Evolutionary conservation across 176 grass and related monocot species (phyloP).

Genomic region (Zizania latifolia): DNA sequence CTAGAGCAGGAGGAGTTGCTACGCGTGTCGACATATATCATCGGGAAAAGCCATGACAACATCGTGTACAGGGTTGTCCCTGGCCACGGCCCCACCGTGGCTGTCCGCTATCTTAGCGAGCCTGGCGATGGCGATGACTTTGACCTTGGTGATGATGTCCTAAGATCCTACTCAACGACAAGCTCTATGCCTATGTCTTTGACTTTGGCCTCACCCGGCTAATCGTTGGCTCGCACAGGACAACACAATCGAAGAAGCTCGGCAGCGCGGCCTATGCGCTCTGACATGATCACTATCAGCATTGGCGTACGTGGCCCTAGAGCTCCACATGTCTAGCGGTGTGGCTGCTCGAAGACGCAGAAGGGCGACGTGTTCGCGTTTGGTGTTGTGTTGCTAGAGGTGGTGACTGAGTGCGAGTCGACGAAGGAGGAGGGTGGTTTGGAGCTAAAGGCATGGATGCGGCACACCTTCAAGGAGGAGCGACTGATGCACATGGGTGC

Average conservation of each 20-base stretch:
- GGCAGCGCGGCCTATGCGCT: constrained; percentile 28
- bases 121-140: constrained; percentile 48
- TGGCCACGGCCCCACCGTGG: constrained; percentile 41
- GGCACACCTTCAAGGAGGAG: constrained; percentile 88
- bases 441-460: constrained; percentile 82
- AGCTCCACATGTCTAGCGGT: constrained; percentile 40
- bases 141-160: constrained; percentile 39
- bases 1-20: constrained; percentile 96
- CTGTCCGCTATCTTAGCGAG: constrained; percentile 80
- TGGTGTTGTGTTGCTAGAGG: constrained; percentile 75
- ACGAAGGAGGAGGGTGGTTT: constrained; percentile 41
- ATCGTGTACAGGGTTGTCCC: constrained; percentile 92
- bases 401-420: constrained; percentile 59
- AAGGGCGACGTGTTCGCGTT: constrained; percentile 89
- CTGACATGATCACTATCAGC: constrained; percentile 16
- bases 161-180: constrained; percentile 91
- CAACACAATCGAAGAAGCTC: constrained; percentile 51
- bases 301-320: constrained; percentile 56
- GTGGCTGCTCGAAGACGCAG: constrained; percentile 39
- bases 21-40: constrained; percentile 77
- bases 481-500: too few species aligned
- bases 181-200: constrained; percentile 64
- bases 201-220: constrained; percentile 78
- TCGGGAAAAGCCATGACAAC: constrained; percentile 84
- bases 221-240: constrained; percentile 57